Base-by-base conservation (phyloP, 345 rosid species). In the Turnera subulata region DNA sequence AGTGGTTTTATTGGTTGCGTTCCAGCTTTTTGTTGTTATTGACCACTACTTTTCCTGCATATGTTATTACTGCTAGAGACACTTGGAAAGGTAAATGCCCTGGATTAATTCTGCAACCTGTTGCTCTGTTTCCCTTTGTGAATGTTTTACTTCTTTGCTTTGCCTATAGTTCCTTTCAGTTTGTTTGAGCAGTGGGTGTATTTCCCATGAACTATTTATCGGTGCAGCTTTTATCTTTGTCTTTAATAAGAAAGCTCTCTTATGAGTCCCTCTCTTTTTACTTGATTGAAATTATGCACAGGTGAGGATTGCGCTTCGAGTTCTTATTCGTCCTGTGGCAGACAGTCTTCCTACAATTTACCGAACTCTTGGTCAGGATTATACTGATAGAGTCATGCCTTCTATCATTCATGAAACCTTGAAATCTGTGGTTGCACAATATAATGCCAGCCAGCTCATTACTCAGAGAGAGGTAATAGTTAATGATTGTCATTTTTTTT, bases 261-360 rank as follows among this genome's bases (percentile, higher is more conserved):
- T 8, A 3, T 3, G 35, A 29, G 8, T 29, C 35, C 35, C 35
- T 3, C 8, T 19, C 22, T 25, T 45, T 56, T 38, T 32, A 46
- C 37, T 44, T 52, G 32, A 11, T 53, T 56, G 19, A 66, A 57
- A 48, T 58, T 64, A 40, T 45, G 64, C 17, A 51, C 71, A 89
- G 97, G 99, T 93, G 53, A 89, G 73, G 74, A 93, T 93, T 73
- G 96, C 94, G 44, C 94, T 93, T 50, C 83, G 96, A 54, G 99
- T 93, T 66, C 91, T 93, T 62, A 86, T 96, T 21, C 97, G 97
- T 37, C 99, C 97, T 10, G 59, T 76, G 61, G 77, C 86, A 20
- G 86, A 76, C 56, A 75, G 78, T 63, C 64, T 93, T 50, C 97
- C 99, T 43, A 73, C 79, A 33, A 69, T 93, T 63, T 93, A 89